Conservation (phyloP, 495 filamentous ascomycete species). For the Penicillium canariense region DNA sequence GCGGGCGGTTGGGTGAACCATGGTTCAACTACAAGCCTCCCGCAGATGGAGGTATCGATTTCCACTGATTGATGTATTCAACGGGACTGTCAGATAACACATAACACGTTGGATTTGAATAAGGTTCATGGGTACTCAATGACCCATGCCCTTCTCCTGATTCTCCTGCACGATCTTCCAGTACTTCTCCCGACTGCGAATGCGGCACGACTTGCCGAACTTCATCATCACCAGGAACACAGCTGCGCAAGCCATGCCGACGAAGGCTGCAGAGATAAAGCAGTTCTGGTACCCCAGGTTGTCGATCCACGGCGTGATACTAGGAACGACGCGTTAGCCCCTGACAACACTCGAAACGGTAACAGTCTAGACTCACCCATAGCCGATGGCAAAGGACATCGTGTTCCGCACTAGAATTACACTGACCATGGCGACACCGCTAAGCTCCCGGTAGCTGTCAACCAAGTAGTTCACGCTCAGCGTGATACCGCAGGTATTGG, state of each 20-base stretch:
- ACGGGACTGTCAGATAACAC: too few species aligned
- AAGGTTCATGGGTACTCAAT: constrained; percentile 18
- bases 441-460: constrained; percentile 62
- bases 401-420: constrained; percentile 66
- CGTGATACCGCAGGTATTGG: constrained; percentile 57
- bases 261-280: constrained; percentile 61
- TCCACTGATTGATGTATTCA: background rate
- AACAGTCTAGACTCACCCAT: constrained; percentile 39
- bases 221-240: constrained; percentile 57
- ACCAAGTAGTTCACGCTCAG: constrained; percentile 61
- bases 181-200: constrained; percentile 41
- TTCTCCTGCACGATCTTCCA: constrained; percentile 43
- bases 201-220: constrained; percentile 47
- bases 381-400: constrained; percentile 60
- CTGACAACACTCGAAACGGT: background rate
- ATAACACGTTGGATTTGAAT: too few species aligned
- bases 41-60: too few species aligned
- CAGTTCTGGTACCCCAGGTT: constrained; percentile 61
- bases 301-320: constrained; percentile 62
- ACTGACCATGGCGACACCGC: constrained; percentile 60
- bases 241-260: constrained; percentile 52
- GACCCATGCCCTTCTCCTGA: constrained; percentile 39
- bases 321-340: constrained; percentile 21
- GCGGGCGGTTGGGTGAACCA: background rate
- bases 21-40: background rate